phyloP scores from a whole-genome alignment of 768 basidiomycete species.

The Kondoa malvinella region DNA sequence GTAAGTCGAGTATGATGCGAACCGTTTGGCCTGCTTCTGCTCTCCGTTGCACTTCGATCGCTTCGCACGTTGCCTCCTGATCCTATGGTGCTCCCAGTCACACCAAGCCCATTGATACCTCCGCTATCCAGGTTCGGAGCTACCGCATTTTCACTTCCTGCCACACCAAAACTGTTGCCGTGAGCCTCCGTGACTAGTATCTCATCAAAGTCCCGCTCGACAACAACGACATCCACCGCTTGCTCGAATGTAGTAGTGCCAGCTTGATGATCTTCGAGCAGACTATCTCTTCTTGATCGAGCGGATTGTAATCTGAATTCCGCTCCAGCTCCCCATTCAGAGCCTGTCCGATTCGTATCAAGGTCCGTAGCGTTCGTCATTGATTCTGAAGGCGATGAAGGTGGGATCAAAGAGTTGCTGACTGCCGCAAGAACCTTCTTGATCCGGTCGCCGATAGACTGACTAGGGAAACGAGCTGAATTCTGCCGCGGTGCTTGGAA shows the following conservation, averaged over 20 bases:
- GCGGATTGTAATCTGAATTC: background rate
- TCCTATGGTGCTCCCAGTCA: background rate
- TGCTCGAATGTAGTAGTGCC: background rate
- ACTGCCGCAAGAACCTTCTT: background rate
- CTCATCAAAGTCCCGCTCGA: background rate
- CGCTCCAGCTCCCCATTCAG: background rate
- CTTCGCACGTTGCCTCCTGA: background rate
- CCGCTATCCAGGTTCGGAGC: background rate
- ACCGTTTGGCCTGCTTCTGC: background rate
- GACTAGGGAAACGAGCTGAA: background rate
- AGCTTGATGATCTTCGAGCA: constrained; percentile 1
- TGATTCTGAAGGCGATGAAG: background rate
- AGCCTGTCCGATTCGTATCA: background rate
- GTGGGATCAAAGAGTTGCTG: background rate
- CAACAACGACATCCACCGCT: constrained; percentile 2
- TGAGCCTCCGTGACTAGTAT: background rate
- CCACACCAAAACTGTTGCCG: background rate
- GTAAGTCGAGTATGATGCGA: background rate
- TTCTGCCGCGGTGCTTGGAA: background rate
- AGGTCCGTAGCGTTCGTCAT: background rate
- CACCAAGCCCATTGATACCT: background rate
- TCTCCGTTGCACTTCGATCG: background rate
- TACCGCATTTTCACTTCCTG: background rate
- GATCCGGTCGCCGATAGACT: background rate
- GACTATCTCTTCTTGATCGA: background rate